These are phyloP conservation scores for Trichopus zeylanicus DNA, from an alignment of 116 monocot species.

Conservation along the genomic window DNA sequence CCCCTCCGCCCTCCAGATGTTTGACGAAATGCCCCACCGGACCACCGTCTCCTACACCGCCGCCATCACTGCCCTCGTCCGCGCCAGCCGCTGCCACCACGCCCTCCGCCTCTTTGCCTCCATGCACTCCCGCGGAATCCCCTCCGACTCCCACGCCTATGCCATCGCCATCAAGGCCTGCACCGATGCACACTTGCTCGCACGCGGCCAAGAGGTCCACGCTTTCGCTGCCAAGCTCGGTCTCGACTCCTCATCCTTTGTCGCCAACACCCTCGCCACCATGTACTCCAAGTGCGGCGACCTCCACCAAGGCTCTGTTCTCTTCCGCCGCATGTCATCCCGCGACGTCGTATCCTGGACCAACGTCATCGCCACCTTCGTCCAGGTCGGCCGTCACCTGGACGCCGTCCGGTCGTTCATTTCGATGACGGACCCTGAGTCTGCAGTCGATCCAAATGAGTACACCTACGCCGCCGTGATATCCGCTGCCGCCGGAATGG, in stretches of 20 bases:
- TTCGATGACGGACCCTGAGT: slow-evolving; percentile 19
- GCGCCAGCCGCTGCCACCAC: slow-evolving; percentile 16
- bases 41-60: slow-evolving; percentile 85
- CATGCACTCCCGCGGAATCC: slow-evolving; percentile 32
- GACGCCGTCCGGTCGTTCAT: slow-evolving; percentile 47
- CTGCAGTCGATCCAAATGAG: slow-evolving; percentile 41
- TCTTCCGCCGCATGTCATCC: slow-evolving; percentile 32
- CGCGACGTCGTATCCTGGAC: slow-evolving; percentile 87
- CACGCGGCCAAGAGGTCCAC: slow-evolving; percentile 63
- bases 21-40: slow-evolving; percentile 56
- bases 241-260: slow-evolving; percentile 36
- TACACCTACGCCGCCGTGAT: slow-evolving; percentile 61
- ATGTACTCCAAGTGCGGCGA: slow-evolving; percentile 56
- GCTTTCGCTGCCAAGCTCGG: slow-evolving; percentile 35
- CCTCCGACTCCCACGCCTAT: slow-evolving; percentile 53
- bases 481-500: slow-evolving; percentile 45
- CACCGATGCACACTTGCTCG: slow-evolving; percentile 28
- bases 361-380: slow-evolving; percentile 51
- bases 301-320: slow-evolving; percentile 7
- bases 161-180: slow-evolving; percentile 67
- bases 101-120: slow-evolving; percentile 36
- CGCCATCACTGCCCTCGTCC: slow-evolving; percentile 49
- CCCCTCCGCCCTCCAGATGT: slow-evolving; percentile 30
- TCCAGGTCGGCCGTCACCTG: slow-evolving; percentile 29
- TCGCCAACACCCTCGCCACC: slow-evolving; percentile 52